These are phyloP conservation scores for Pseudocercospora cruenta DNA, from an alignment of 2,329 filamentous ascomycete species.

Conservation along the genomic window DNA sequence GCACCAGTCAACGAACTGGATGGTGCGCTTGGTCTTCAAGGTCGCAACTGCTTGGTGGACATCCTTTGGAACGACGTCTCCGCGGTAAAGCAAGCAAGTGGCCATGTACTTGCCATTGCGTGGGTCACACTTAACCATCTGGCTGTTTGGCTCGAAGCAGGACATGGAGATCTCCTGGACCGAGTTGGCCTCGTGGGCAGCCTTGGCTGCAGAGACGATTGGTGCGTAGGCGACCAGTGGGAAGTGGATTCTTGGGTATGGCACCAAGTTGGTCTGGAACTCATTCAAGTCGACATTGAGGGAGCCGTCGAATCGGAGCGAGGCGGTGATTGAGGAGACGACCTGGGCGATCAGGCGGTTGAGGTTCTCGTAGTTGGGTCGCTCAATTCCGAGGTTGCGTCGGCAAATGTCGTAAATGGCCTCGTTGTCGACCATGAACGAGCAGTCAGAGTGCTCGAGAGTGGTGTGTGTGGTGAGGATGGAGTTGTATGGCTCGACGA, in stretches of 20 bases:
- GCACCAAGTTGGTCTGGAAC: slow-evolving; percentile 99
- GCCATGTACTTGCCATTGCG: slow-evolving; percentile 99
- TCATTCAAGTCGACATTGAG: slow-evolving; percentile 99
- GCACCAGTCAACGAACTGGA: slow-evolving; percentile 99
- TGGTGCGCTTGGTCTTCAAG: slow-evolving; percentile 98
- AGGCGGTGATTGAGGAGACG: slow-evolving; percentile 97
- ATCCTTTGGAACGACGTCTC: slow-evolving; percentile 96
- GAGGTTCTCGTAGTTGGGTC: slow-evolving; percentile 97
- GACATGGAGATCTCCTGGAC: slow-evolving; percentile 98
- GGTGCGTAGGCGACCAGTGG: slow-evolving; percentile 95
- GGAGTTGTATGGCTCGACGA: slow-evolving; percentile 99
- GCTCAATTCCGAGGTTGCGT: slow-evolving; percentile 94
- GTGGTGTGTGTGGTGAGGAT: slow-evolving; percentile 99
- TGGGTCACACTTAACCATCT: slow-evolving; percentile 99
- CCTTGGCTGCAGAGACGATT: slow-evolving; percentile 92
- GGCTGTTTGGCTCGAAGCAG: slow-evolving; percentile 99
- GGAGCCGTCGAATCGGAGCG: slow-evolving; percentile 96
- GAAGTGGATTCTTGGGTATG: slow-evolving; percentile 99
- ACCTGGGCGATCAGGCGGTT: slow-evolving; percentile 99
- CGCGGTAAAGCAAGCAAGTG: slow-evolving; percentile 95
- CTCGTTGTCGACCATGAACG: slow-evolving; percentile 99
- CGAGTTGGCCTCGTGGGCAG: slow-evolving; percentile 95
- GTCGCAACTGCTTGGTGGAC: slow-evolving; percentile 89
- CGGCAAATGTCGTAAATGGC: slow-evolving; percentile 99
- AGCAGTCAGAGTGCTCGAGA: slow-evolving; percentile 98